Evolutionary conservation across 495 filamentous ascomycete species (phyloP), one percentile per base, ranked within the genome.

Genomic region (Monascus purpureus): DNA sequence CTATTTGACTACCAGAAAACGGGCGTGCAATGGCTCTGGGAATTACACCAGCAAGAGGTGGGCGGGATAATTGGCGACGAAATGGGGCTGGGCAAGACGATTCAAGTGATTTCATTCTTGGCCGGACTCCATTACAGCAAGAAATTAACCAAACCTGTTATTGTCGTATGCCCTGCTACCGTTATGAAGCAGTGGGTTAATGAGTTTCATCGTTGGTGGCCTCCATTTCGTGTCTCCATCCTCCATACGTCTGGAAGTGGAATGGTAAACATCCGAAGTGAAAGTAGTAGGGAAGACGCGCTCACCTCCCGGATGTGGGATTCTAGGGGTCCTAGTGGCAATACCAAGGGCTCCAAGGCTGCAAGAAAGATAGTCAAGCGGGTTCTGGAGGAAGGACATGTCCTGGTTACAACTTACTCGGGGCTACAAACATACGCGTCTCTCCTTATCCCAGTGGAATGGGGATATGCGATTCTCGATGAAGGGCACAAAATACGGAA

Each of bases 401-500:
- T 96, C 19, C 61, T 97, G 9, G 75, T 97, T 13, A 97, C 90
- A 0, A 95, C 90, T 1, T 97, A 97, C 48, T 78, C 85, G 11
- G 88, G 90, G 1, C 65, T 97, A 6, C 83, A 93, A 43, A 85
- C 75, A 0, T 95, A 96, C 49, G 73, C 73, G 0, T 72, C 80
- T 32, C 58, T 82, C 30, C 59, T 96, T 20, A 77, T 88, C 26
- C 72, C 77, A 1, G 70, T 80, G 1, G 71, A 93, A 26, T 97
- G 90, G 90, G 78, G 77, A 3, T 93, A 86, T 56, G 90, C 84
- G 18, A 80, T 96, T 12, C 72, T 97, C 2, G 90, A 97, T 32
- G 90, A 97, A 63, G 90, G 90, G 7, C 90, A 97, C 55, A 94
- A 93, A 55, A 97, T 97, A 39, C 75, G 87, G 13, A 96, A 96